These are phyloP conservation scores for Metahyphopichia silvanorum DNA, from an alignment of 805 yeast genomes.

Conservation along the genomic window DNA sequence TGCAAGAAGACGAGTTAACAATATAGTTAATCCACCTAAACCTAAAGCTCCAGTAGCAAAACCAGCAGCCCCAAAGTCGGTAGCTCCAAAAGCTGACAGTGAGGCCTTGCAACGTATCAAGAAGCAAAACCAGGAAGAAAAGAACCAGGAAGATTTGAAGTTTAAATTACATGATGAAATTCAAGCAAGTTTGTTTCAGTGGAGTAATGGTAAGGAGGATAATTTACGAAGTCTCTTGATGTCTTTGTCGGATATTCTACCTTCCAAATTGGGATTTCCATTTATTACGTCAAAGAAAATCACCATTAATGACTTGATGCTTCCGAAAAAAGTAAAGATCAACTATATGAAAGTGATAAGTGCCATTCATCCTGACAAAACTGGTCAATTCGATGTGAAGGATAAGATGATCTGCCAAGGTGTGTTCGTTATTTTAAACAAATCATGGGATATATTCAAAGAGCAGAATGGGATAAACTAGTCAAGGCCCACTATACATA, in stretches of 20 bases:
- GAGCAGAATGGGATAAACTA: conserved; percentile 38
- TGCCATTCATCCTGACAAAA: conserved; percentile 81
- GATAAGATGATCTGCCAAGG: conserved; percentile 81
- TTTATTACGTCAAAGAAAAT: conserved; percentile 37
- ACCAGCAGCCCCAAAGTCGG: conserved; percentile 8
- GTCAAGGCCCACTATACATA: too few relatives aligned
- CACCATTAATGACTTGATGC: conserved; percentile 68
- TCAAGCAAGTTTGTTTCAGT: conserved; percentile 47
- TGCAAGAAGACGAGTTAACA: conserved; percentile 76
- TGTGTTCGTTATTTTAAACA: conserved; percentile 77
- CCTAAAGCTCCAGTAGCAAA: conserved; percentile 7
- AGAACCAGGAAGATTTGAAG: conserved; percentile 44
- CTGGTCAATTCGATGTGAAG: conserved; percentile 59
- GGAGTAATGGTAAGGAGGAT: conserved; percentile 77
- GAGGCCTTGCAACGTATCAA: conserved; percentile 45
- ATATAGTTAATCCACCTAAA: conserved; percentile 54
- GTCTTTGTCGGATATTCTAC: conserved; percentile 62
- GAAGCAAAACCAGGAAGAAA: conserved; percentile 48
- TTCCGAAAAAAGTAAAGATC: conserved; percentile 86
- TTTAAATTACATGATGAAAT: conserved; percentile 63
- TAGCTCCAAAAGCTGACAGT: conserved; percentile 3
- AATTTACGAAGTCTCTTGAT: conserved; percentile 77
- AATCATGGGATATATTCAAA: conserved; percentile 87
- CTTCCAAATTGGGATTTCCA: conserved; percentile 30
- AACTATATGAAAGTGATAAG: conserved; percentile 79